Conservation (phyloP, 2,329 filamentous ascomycete species). For the Fusarium acutatum region DNA sequence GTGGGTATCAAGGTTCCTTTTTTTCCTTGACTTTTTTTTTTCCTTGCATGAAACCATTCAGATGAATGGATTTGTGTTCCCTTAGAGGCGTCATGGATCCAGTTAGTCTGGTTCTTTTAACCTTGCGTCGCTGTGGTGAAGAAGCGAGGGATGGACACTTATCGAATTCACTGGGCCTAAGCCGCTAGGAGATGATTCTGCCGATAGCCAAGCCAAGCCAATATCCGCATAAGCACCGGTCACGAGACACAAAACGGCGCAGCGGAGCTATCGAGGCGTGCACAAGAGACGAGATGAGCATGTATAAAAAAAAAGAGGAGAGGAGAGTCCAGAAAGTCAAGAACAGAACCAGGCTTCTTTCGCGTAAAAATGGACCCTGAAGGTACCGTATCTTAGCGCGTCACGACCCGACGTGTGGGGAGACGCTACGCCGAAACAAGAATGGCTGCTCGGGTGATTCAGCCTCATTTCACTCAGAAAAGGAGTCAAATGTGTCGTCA, state of each 20-base stretch:
- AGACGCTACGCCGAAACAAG: conserved; percentile 26
- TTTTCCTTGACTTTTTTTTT: neutral
- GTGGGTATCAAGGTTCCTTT: conserved; percentile 12
- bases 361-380: conserved; percentile 28
- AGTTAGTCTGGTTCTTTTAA: conserved; percentile 5
- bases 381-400: conserved; percentile 17
- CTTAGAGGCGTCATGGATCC: conserved; percentile 34
- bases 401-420: conserved; percentile 23
- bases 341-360: neutral
- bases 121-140: conserved; percentile 38
- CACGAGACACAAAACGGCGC: conserved; percentile 20
- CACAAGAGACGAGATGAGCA: conserved; percentile 16
- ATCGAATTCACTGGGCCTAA: conserved; percentile 2
- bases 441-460: conserved; percentile 25
- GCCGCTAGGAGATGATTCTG: conserved; percentile 17
- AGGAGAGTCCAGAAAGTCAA: neutral
- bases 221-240: conserved; percentile 17
- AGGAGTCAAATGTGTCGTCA: conserved; percentile 32
- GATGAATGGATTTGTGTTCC: conserved; percentile 13
- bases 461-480: conserved; percentile 36
- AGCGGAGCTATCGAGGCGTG: neutral
- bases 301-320: neutral
- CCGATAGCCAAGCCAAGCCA: conserved; percentile 13
- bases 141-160: conserved; percentile 32
- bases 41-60: conserved; percentile 12